A percentile compares a stretch with the other conserved stretches of the same genome.
phyloP scores from a whole-genome alignment of 2,329 filamentous ascomycete genomes.

The Blumeriella jaapii region DNA sequence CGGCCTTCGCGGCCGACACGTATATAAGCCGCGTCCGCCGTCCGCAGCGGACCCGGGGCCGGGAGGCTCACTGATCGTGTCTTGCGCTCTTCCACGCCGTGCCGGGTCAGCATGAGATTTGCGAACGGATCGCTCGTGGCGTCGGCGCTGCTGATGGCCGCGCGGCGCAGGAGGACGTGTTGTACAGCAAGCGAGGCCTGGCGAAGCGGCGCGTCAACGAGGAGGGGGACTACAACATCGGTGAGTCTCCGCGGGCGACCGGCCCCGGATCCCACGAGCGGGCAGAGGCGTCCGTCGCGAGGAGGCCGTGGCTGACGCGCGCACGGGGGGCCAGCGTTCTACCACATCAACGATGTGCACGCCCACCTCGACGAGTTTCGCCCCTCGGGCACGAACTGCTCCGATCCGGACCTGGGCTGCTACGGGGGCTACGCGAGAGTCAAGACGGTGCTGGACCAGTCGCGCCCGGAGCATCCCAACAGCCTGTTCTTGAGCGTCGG shows the following conservation, averaged over 20 bases:
- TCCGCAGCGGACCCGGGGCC: too few species aligned
- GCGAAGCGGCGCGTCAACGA: slow-evolving; percentile 38
- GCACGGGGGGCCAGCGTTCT: slow-evolving; percentile 40
- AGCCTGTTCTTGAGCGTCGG: slow-evolving; percentile 53
- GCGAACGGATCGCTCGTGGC: neutral
- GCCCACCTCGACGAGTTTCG: slow-evolving; percentile 54
- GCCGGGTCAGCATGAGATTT: slow-evolving; percentile 4
- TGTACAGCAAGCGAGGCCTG: slow-evolving; percentile 36
- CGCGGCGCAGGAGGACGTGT: slow-evolving; percentile 31
- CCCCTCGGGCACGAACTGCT: slow-evolving; percentile 50
- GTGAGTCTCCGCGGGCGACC: slow-evolving; percentile 2
- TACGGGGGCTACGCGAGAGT: slow-evolving; percentile 54
- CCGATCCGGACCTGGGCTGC: slow-evolving; percentile 42
- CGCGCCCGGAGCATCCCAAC: slow-evolving; percentile 45
- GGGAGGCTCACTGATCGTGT: too few species aligned
- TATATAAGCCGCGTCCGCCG: too few species aligned
- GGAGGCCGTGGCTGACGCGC: neutral
- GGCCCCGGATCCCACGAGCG: neutral
- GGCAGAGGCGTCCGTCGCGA: neutral
- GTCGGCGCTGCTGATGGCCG: slow-evolving; percentile 1
- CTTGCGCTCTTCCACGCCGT: too few species aligned
- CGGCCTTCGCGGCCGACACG: too few species aligned
- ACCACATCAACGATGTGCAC: slow-evolving; percentile 60
- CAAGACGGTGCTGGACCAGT: slow-evolving; percentile 46
- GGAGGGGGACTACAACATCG: slow-evolving; percentile 42